phyloP scores from a whole-genome alignment of 257 asterid genomes.

The Verbena officinalis region DNA sequence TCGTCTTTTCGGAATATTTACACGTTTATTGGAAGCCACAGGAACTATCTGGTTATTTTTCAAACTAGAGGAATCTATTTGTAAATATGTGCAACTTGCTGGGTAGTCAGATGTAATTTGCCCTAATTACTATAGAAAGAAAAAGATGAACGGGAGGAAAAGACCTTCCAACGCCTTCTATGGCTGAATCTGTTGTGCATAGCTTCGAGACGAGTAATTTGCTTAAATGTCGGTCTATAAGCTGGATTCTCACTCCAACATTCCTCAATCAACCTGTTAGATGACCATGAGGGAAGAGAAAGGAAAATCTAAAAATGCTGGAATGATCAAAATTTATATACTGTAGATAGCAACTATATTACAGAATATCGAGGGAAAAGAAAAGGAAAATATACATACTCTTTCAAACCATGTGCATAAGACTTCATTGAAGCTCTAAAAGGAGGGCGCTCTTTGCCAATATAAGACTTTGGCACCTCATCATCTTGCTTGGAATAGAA shows the following conservation, averaged over 20 bases:
- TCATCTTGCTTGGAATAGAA: background rate
- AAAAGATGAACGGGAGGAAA: background rate
- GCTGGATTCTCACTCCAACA: conserved; percentile 62
- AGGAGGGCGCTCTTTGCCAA: background rate
- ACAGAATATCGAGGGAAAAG: background rate
- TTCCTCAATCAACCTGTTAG: conserved; percentile 59
- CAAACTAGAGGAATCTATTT: too few species aligned
- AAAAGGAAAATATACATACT: conserved; percentile 29
- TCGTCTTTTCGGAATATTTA: too few species aligned
- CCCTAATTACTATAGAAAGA: background rate
- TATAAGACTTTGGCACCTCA: background rate
- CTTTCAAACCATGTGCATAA: conserved; percentile 46
- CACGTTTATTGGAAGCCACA: too few species aligned
- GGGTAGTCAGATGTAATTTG: too few species aligned
- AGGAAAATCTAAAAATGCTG: too few species aligned
- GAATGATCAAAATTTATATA: too few species aligned
- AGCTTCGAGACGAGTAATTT: conserved; percentile 56
- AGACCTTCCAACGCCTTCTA: conserved; percentile 53
- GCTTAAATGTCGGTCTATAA: conserved; percentile 59
- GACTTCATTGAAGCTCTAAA: conserved; percentile 22
- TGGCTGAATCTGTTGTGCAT: conserved; percentile 48
- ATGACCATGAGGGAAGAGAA: background rate
- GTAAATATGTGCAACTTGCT: too few species aligned
- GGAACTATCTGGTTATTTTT: too few species aligned
- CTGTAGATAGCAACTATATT: background rate